Base-by-base conservation (phyloP, 2,329 filamentous ascomycete genomes). In the Chlorencoelia australis region DNA sequence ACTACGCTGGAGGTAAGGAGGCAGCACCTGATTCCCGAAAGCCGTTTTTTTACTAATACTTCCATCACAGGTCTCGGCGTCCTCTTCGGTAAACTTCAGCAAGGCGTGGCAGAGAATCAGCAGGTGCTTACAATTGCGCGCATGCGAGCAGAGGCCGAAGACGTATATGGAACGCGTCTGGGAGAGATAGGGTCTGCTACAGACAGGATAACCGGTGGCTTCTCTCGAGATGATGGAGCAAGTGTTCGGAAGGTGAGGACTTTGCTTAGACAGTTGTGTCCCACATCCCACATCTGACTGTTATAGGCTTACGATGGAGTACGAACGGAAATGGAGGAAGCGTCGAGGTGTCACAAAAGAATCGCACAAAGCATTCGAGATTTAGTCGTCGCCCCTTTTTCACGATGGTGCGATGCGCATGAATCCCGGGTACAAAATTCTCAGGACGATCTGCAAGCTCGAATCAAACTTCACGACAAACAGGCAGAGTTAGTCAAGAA, bases 361-460 rank as follows among this genome's bases (percentile, higher is more conserved):
- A 96, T 98, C 48, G 87, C 88, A 27, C 85, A 87, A 56, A 95
- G 87, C 59, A 96, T 98, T 55, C 82, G 89, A 46, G 89, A 98
- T 60, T 74, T 98, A 13, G 91, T 98, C 33, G 82, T 98, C 17
- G 83, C 82, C 51, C 93, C 91, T 6, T 98, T 98, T 62, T 75
- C 86, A 41, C 79, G 86, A 54, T 98, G 91, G 91, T 94, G 88
- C 64, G 89, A 95, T 52, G 82, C 89, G 40, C 91, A 98, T 64
- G 88, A 94, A 51, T 71, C 77, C 44, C 83, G 91, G 47, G 76
- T 98, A 40, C 84, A 94, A 58, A 85, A 87, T 54, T 95, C 87
- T 15, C 89, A 98, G 58, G 91, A 96, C 51, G 88, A 95, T 53
- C 73, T 98, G 15, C 89, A 96, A 60, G 64, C 70, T 31, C 82